Evolutionary conservation across 2,329 filamentous ascomycete genomes (phyloP).

Genomic region (Fusarium udum): DNA sequence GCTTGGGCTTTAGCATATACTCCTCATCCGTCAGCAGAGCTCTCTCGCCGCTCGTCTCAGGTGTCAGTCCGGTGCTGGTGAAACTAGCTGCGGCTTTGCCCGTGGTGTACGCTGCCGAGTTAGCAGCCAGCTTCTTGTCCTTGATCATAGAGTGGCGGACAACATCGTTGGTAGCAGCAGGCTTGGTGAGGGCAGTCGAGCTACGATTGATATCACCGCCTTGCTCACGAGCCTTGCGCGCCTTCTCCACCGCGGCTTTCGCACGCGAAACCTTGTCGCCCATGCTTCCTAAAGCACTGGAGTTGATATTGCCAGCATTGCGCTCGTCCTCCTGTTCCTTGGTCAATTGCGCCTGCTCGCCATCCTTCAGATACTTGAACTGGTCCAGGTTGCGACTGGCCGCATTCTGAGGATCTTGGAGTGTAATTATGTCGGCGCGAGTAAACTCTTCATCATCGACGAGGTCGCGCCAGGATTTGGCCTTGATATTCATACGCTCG

Average conservation of each 20-base stretch:
- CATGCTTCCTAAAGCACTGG: slow-evolving; percentile 79
- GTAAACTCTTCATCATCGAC: slow-evolving; percentile 88
- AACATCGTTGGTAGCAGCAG: slow-evolving; percentile 36
- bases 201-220: slow-evolving; percentile 66
- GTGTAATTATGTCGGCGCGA: slow-evolving; percentile 90
- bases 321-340: slow-evolving; percentile 76
- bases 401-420: slow-evolving; percentile 95
- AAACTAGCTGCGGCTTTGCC: slow-evolving; percentile 92
- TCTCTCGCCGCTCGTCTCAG: slow-evolving; percentile 86
- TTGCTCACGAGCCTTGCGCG: slow-evolving; percentile 76
- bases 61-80: slow-evolving; percentile 92
- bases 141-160: slow-evolving; percentile 54
- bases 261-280: slow-evolving; percentile 87
- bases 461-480: slow-evolving; percentile 94
- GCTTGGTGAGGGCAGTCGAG: slow-evolving; percentile 55
- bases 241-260: slow-evolving; percentile 92
- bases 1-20: slow-evolving; percentile 91
- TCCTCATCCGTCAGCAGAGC: slow-evolving; percentile 92
- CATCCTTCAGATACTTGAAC: slow-evolving; percentile 91
- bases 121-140: slow-evolving; percentile 74
- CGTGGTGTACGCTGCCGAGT: slow-evolving; percentile 89
- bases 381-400: slow-evolving; percentile 82
- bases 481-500: slow-evolving; percentile 93
- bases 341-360: slow-evolving; percentile 72
- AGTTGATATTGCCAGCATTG: slow-evolving; percentile 76